Evolutionary conservation across 2,329 filamentous ascomycete genomes (phyloP), one percentile per base, ranked within the genome.

Genomic region (Dothideomycetes sp.): DNA sequence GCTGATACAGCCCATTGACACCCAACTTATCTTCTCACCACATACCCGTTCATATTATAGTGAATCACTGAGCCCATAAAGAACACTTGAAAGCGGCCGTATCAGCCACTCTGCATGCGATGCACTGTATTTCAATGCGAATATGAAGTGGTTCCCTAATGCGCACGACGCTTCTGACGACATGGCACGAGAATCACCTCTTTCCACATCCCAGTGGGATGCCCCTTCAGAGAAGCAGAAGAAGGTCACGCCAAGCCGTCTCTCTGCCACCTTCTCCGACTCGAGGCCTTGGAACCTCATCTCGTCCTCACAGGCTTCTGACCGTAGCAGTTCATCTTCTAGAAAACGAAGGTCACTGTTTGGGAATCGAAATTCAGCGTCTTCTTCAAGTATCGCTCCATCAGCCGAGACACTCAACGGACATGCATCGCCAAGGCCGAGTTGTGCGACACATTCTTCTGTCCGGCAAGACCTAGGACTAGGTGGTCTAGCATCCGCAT

Each of bases 181-280:
- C 7, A 7, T 27, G 22, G 12, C 7, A 12, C 22, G 22, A 27
- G 22, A 27, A 27, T 12, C n/a, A n/a, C n/a, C n/a, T n/a, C 22
- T 27, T 27, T 27, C 22, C 7, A 27, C 22, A 7, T 27, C 12
- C n/a, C n/a, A n/a, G n/a, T n/a, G n/a, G n/a, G 22, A 27, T 27
- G 22, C 22, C 7, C 22, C 12, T 7, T 7, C 7, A 27, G 22
- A 27, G 7, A 27, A 27, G 22, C 22, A 27, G 7, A 27, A 12
- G 22, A 27, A 27, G 22, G 7, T 12, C 12, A 12, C 22, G 7
- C 22, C 12, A 7, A 7, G 7, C 12, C 38, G 38, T 11, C 34
- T 41, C 11, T 41, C 38, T 31, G 38, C 38, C 29, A 41, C 33
- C 14, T 41, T 41, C 34, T 12, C 19, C 38, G 38, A 41, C n/a